Base-by-base conservation (phyloP, 2,329 filamentous ascomycete species). In the Aspergillus sp. region DNA sequence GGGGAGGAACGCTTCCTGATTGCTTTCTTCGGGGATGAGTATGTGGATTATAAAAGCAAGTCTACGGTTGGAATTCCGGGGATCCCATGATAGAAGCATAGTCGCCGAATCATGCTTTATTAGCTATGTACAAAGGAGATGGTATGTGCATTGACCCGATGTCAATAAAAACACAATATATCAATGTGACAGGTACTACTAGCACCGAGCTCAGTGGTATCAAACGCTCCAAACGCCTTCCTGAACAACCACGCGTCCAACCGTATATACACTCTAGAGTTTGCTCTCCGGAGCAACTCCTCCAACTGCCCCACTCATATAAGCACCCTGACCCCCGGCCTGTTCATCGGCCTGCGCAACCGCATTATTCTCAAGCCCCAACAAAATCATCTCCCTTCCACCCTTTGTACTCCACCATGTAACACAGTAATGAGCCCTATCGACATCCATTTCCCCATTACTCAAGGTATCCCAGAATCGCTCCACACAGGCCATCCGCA, bases 381-480 rank as follows among this genome's bases (percentile, higher is more conserved):
- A 82, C 2, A 86, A 62, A 5, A 87, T 77, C 64, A 79, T 73
- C 58, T 87, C 84, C 48, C 83, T 76, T 0, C 86, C 86, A 4
- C 85, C 84, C 58, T 83, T 72, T 71, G 85, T 76, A 76, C 87
- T 90, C 93, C 93, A 96, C 93, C 93, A 97, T 2, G 86, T 85
- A 17, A 96, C 89, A 49, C 89, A 91, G 33, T 90, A 82, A 41
- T 88, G 85, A 6, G 90, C 88, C 59, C 91, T 83, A 70, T 96
- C 90, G 23, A 96, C 88, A 73, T 96, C 92, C 86, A 96, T 89
- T 76, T 96, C 91, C 3, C 91, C 91, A 65, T 84, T 87, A 41
- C 87, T 87, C 9, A 96, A 76, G 3, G 91, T 83, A 57, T 95
- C 87, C 87, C 90, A 92, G 72, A 96, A 89, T 50, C 91, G 81